A percentile compares a stretch with the other conserved stretches of the same genome.
phyloP scores from a whole-genome alignment of 2,329 filamentous ascomycete genomes.

The Rugonectria rugulosa region DNA sequence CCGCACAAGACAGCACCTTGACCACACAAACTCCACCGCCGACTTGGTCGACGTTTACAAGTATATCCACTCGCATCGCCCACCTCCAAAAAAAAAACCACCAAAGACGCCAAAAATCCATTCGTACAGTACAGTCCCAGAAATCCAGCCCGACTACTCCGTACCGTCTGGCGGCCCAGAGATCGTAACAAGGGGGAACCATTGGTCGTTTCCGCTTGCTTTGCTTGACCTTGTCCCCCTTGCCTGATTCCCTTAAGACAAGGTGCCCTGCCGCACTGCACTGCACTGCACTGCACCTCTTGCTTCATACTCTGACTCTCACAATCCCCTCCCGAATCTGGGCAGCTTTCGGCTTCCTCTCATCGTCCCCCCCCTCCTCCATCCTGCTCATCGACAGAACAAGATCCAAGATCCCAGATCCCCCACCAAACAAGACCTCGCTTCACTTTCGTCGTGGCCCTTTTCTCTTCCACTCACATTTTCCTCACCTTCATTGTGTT shows the following conservation, averaged over 20 bases:
- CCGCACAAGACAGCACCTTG: slow-evolving; percentile 6
- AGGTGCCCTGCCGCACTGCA: slow-evolving; percentile 14
- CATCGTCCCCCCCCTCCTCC: slow-evolving; percentile 15
- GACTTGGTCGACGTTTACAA: background rate
- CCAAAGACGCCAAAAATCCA: slow-evolving; percentile 10
- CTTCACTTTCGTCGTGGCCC: slow-evolving; percentile 14
- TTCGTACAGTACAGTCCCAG: slow-evolving; percentile 4
- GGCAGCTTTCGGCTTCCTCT: background rate
- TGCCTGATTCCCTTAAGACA: slow-evolving; percentile 20
- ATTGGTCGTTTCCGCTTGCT: too few relatives aligned
- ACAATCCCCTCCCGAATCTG: background rate
- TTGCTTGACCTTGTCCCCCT: too few relatives aligned
- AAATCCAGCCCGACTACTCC: slow-evolving; percentile 18
- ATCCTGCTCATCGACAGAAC: too few relatives aligned
- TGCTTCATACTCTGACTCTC: background rate
- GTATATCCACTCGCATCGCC: slow-evolving; percentile 16
- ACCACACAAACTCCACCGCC: slow-evolving; percentile 7
- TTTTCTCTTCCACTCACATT: slow-evolving; percentile 20
- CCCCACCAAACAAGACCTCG: too few relatives aligned
- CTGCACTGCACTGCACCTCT: slow-evolving; percentile 7
- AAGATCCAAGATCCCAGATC: too few relatives aligned
- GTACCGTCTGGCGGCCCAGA: slow-evolving; percentile 19
- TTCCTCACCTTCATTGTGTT: slow-evolving; percentile 24
- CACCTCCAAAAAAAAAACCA: slow-evolving; percentile 19
- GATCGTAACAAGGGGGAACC: slow-evolving; percentile 7